Evolutionary conservation across 345 rosid genomes (phyloP).

Genomic region (Cochlearia excelsa): DNA sequence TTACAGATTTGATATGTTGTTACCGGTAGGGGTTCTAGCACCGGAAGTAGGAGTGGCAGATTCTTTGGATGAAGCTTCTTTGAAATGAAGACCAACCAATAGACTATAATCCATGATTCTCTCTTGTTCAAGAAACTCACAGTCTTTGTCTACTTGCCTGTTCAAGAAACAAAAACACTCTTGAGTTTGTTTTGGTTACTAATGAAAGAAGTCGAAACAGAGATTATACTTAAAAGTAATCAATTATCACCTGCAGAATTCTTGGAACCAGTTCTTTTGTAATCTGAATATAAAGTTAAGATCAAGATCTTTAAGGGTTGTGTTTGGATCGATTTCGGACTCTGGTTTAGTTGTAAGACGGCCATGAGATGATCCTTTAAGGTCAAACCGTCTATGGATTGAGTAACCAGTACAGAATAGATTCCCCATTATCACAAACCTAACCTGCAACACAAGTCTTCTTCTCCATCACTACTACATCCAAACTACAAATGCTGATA

Average conservation of each 20-base stretch:
- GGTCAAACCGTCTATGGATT: constrained; percentile 87
- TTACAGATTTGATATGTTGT: constrained; percentile 26
- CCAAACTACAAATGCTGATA: constrained; percentile 6
- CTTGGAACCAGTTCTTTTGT: constrained; percentile 77
- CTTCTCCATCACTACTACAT: constrained; percentile 22
- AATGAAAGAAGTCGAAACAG: not conserved
- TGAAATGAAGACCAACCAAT: constrained; percentile 82
- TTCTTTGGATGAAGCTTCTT: constrained; percentile 47
- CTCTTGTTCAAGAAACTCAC: constrained; percentile 90
- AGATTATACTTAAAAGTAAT: not conserved
- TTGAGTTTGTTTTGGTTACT: not conserved
- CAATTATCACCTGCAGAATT: constrained; percentile 68
- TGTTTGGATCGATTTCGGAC: constrained; percentile 75
- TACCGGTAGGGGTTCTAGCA: constrained; percentile 70
- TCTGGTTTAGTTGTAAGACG: constrained; percentile 73
- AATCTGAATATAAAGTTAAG: constrained; percentile 72
- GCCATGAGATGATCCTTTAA: constrained; percentile 98
- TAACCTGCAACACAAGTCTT: constrained; percentile 47
- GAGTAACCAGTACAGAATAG: constrained; percentile 70
- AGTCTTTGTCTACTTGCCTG: constrained; percentile 96
- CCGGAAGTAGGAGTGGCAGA: constrained; percentile 45
- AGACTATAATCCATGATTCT: constrained; percentile 98
- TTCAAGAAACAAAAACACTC: not conserved
- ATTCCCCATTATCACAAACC: constrained; percentile 95
- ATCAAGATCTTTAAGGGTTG: constrained; percentile 96